These are phyloP conservation scores for Solanum piurae DNA, from an alignment of 257 asterid species.

Conservation along the genomic window DNA sequence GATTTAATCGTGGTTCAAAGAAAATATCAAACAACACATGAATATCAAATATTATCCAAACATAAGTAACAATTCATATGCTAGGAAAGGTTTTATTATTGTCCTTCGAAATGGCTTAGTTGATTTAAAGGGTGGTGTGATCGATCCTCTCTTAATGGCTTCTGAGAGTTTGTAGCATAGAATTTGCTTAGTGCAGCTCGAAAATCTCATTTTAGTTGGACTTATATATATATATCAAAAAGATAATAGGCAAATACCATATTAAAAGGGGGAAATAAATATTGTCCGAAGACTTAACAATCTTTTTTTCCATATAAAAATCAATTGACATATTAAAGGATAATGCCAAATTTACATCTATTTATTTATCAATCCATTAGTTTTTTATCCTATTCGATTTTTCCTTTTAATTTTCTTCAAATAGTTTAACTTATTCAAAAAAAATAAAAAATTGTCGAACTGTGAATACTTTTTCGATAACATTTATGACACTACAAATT, in stretches of 20 bases:
- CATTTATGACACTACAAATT: not conserved
- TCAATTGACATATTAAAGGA: not conserved
- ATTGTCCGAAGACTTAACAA: not conserved
- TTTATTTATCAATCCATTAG: too few species aligned
- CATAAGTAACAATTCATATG: too few species aligned
- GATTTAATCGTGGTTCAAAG: fast-evolving
- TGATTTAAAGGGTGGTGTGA: fast-evolving
- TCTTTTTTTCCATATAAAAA: not conserved
- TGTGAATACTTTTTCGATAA: not conserved
- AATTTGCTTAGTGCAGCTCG: too few species aligned
- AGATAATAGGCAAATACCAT: not conserved
- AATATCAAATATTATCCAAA: too few species aligned
- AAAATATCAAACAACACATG: not conserved
- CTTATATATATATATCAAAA: too few species aligned
- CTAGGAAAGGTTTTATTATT: too few species aligned
- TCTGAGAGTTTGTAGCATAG: too few species aligned
- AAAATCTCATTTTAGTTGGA: not conserved
- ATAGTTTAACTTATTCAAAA: not conserved
- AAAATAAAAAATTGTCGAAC: not conserved
- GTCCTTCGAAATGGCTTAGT: too few species aligned
- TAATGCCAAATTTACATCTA: not conserved
- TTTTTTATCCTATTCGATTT: not conserved
- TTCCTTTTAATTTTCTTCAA: not conserved
- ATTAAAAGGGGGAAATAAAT: not conserved
- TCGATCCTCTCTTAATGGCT: too few species aligned